These are phyloP conservation scores for Cyanidium caldarium DNA, from an alignment of 23 red algal species.

Conservation along the genomic window DNA sequence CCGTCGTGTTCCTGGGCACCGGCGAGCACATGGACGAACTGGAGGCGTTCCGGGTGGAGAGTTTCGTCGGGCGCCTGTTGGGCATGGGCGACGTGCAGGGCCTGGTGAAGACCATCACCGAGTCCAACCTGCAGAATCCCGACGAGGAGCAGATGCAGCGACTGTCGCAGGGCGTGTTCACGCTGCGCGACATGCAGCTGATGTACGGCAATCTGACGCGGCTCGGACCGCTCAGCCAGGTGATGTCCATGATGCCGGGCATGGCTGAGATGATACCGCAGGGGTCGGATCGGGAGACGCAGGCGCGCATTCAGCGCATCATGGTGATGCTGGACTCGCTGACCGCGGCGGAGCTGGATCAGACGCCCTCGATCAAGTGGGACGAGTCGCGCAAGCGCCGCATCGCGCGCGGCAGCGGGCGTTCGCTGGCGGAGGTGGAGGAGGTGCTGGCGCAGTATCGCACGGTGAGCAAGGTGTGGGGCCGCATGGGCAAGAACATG, in stretches of 20 bases:
- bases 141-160: conserved; percentile 78
- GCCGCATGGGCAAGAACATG: conserved; percentile 70
- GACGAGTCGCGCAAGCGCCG: conserved; percentile 44
- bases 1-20: conserved; percentile 88
- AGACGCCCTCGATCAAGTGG: conserved; percentile 54
- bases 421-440: conserved; percentile 53
- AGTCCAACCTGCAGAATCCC: conserved; percentile 63
- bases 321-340: conserved; percentile 86
- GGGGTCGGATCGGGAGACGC: conserved; percentile 58
- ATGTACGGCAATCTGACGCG: conserved; percentile 54
- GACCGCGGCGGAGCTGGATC: conserved; percentile 78
- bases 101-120: conserved; percentile 77
- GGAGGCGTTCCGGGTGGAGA: conserved; percentile 59
- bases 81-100: conserved; percentile 90
- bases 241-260: conserved; percentile 88
- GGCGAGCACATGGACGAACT: conserved; percentile 97
- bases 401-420: conserved; percentile 64
- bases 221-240: conserved; percentile 89
- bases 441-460: conserved; percentile 79
- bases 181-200: conserved; percentile 85
- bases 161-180: conserved; percentile 71
- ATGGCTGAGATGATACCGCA: conserved; percentile 81
- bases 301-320: conserved; percentile 54
- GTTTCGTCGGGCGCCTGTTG: conserved; percentile 79
- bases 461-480: conserved; percentile 55